Percentiles rank a stretch among this genome's conserved stretches.
phyloP scores from a whole-genome alignment of 805 yeast genomes.

The Torulaspora indica region DNA sequence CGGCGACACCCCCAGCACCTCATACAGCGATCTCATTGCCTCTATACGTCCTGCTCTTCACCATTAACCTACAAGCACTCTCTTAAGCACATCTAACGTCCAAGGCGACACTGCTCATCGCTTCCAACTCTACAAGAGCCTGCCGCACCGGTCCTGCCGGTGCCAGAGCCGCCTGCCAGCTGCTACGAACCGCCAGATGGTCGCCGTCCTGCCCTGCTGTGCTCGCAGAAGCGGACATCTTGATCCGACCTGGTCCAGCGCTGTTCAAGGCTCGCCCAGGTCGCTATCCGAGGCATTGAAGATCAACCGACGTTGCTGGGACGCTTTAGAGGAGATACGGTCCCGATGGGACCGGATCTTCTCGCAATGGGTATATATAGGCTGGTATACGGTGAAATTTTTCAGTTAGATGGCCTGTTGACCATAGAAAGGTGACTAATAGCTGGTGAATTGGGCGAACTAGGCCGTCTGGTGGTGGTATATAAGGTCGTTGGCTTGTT shows the following conservation, averaged over 20 bases:
- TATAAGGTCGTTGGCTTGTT: neutral
- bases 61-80: neutral
- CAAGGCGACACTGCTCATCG: too few species aligned
- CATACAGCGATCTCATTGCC: conserved; percentile 41
- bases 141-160: neutral
- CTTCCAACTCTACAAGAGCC: neutral
- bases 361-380: too few species aligned
- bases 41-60: too few species aligned
- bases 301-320: neutral
- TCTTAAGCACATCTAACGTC: too few species aligned
- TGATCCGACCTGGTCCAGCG: conserved; percentile 1
- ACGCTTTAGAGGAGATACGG: too few species aligned
- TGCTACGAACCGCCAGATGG: neutral
- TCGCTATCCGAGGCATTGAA: neutral
- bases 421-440: too few species aligned
- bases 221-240: conserved; percentile 1
- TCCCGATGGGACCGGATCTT: too few species aligned
- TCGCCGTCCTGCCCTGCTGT: too few species aligned
- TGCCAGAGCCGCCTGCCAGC: too few species aligned
- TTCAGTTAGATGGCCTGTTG: neutral
- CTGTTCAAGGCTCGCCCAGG: neutral
- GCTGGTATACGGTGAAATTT: neutral
- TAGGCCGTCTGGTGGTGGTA: too few species aligned
- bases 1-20: conserved; percentile 60
- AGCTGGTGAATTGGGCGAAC: too few species aligned